Percentiles rank a stretch among this genome's conserved stretches.
Conservation (phyloP, 2,329 filamentous ascomycete genomes). For the Colletotrichum filicis region DNA sequence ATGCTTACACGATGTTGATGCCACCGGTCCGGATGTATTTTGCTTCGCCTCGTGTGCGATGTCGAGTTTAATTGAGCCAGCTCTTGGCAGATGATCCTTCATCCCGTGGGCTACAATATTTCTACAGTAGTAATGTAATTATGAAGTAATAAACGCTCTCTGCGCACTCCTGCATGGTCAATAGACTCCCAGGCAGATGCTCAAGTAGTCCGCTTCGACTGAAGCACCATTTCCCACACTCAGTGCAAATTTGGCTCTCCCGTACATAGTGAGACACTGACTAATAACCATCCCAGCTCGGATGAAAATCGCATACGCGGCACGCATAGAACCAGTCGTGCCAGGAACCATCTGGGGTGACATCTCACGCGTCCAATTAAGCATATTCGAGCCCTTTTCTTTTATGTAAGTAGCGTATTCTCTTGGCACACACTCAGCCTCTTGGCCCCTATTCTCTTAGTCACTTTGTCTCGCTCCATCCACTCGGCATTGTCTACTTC, state of each 20-base stretch:
- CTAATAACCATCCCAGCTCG: neutral
- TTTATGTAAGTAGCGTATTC: neutral
- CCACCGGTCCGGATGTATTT: too few species aligned
- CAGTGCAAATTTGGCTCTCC: neutral
- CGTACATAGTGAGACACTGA: neutral
- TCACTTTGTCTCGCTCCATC: too few species aligned
- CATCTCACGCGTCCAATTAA: neutral
- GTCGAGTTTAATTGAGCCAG: neutral
- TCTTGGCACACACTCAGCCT: too few species aligned
- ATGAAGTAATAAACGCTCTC: too few species aligned
- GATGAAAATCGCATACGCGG: neutral
- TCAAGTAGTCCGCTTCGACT: neutral
- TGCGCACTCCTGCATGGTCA: neutral
- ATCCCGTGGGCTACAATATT: neutral
- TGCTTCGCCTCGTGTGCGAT: neutral
- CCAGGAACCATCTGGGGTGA: neutral
- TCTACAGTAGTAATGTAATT: too few species aligned
- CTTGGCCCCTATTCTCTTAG: too few species aligned
- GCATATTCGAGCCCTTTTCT: neutral
- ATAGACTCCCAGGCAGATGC: neutral
- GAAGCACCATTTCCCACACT: neutral
- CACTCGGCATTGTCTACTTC: too few species aligned
- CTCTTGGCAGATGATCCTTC: neutral
- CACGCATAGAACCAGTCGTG: neutral
- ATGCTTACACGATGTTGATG: neutral